Conservation (phyloP, 108 stramenopile species). For the Discostella stelligeroides region DNA sequence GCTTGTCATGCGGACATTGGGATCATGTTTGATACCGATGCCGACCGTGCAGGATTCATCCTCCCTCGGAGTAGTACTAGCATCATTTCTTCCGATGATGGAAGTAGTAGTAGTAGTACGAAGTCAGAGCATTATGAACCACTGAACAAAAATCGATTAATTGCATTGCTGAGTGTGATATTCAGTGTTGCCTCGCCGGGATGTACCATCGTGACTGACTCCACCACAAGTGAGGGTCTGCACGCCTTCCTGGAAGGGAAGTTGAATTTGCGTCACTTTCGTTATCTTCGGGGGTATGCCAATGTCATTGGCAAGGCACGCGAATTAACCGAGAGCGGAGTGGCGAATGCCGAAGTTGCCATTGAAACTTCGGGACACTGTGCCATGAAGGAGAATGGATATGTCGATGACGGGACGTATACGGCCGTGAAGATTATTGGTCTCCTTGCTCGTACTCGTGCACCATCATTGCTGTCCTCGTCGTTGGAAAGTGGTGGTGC, state of each 20-base stretch:
- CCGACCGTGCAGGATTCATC: slow-evolving; percentile 84
- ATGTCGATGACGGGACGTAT: slow-evolving; percentile 88
- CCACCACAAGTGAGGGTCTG: slow-evolving; percentile 79
- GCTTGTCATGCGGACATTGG: slow-evolving; percentile 73
- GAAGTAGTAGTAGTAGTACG: too few species aligned
- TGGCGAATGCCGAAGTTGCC: slow-evolving; percentile 69
- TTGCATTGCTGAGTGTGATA: slow-evolving; percentile 77
- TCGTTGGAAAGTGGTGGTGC: slow-evolving; percentile 34
- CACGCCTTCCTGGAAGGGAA: slow-evolving; percentile 57
- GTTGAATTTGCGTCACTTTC: slow-evolving; percentile 65
- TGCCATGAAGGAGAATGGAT: slow-evolving; percentile 79
- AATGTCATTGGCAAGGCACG: slow-evolving; percentile 86
- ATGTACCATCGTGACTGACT: slow-evolving; percentile 79
- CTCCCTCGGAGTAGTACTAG: too few species aligned
- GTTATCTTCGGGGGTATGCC: slow-evolving; percentile 82
- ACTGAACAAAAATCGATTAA: slow-evolving; percentile 79
- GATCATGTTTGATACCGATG: slow-evolving; percentile 88
- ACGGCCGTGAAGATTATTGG: slow-evolving; percentile 81
- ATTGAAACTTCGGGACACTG: slow-evolving; percentile 90
- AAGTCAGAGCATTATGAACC: slow-evolving; percentile 59
- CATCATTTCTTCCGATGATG: slow-evolving; percentile 20
- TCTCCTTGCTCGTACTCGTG: slow-evolving; percentile 51
- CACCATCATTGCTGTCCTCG: too few species aligned
- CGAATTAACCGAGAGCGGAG: slow-evolving; percentile 65
- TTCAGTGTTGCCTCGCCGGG: slow-evolving; percentile 61